Evolutionary conservation across 306 rosid genomes (phyloP).

Genomic region (Rosa chinensis): DNA sequence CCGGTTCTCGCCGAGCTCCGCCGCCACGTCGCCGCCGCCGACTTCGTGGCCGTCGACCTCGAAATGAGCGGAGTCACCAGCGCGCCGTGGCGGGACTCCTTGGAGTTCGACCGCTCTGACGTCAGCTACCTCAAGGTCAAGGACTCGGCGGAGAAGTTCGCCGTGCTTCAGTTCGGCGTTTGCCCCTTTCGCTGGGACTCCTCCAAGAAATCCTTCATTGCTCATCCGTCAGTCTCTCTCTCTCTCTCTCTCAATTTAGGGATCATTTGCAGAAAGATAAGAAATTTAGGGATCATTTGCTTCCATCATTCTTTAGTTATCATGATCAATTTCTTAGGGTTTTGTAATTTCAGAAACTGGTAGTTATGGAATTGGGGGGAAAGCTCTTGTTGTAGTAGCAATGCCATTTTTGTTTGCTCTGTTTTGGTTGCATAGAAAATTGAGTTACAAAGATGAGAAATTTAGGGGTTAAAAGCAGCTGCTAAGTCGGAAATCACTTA

Average conservation of each 20-base stretch:
- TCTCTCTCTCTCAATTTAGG: not conserved
- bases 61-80: slow-evolving; percentile 94
- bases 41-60: slow-evolving; percentile 90
- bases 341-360: too few relatives aligned
- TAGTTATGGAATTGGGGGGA: too few relatives aligned
- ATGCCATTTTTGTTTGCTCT: not conserved
- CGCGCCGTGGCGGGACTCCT: slow-evolving; percentile 90
- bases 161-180: slow-evolving; percentile 85
- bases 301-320: not conserved
- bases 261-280: too few relatives aligned
- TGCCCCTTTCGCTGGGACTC: slow-evolving; percentile 95
- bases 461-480: not conserved
- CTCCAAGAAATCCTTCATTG: slow-evolving; percentile 47
- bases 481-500: not conserved
- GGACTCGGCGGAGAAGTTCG: slow-evolving; percentile 87
- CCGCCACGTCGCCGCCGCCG: slow-evolving; percentile 61
- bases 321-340: too few relatives aligned
- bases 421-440: not conserved
- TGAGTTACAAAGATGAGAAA: not conserved
- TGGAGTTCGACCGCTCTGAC: slow-evolving; percentile 81
- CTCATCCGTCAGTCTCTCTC: slow-evolving; percentile 64
- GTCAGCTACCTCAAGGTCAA: slow-evolving; percentile 81
- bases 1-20: slow-evolving; percentile 66
- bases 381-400: too few relatives aligned
- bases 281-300: not conserved